Evolutionary conservation across 495 filamentous ascomycete species (phyloP).

Genomic region (Hypoxylon trugodes): DNA sequence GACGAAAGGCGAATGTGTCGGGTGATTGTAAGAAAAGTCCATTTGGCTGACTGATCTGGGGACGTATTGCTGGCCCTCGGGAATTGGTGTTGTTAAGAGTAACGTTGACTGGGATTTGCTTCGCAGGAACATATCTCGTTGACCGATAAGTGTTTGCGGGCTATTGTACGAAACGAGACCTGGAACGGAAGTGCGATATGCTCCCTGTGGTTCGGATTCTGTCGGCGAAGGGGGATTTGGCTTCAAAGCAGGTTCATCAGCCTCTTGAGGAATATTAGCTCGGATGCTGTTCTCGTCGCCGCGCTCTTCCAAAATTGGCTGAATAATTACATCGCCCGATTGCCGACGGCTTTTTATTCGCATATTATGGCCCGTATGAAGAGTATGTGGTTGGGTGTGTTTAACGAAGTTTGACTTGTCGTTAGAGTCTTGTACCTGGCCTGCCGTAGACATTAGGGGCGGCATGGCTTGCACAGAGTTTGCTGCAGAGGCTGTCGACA

Average conservation of each 20-base stretch:
- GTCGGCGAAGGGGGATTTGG: conserved; percentile 23
- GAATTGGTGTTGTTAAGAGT: conserved; percentile 31
- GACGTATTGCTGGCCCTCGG: conserved; percentile 27
- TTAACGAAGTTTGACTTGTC: conserved; percentile 38
- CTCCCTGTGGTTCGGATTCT: conserved; percentile 25
- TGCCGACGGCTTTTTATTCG: conserved; percentile 33
- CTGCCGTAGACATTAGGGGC: conserved; percentile 18
- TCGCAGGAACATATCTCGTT: conserved; percentile 67
- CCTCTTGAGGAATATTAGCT: conserved; percentile 29
- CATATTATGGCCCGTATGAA: conserved; percentile 28
- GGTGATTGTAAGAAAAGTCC: conserved; percentile 45
- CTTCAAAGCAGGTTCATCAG: conserved; percentile 9
- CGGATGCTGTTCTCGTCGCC: conserved; percentile 32
- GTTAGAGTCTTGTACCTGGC: conserved; percentile 13
- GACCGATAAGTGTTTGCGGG: conserved; percentile 66
- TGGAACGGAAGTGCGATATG: conserved; percentile 40
- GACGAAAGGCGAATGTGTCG: conserved; percentile 22
- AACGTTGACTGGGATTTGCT: conserved; percentile 55
- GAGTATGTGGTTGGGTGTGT: conserved; percentile 11
- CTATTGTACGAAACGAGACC: conserved; percentile 49
- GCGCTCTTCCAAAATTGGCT: conserved; percentile 53
- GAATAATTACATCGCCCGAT: conserved; percentile 42
- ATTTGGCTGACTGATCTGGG: conserved; percentile 46
- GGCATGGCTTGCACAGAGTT: conserved; percentile 51
- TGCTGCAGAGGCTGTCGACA: conserved; percentile 50